phyloP scores from a whole-genome alignment of 148 eudicot species.

The Simmondsia chinensis region DNA sequence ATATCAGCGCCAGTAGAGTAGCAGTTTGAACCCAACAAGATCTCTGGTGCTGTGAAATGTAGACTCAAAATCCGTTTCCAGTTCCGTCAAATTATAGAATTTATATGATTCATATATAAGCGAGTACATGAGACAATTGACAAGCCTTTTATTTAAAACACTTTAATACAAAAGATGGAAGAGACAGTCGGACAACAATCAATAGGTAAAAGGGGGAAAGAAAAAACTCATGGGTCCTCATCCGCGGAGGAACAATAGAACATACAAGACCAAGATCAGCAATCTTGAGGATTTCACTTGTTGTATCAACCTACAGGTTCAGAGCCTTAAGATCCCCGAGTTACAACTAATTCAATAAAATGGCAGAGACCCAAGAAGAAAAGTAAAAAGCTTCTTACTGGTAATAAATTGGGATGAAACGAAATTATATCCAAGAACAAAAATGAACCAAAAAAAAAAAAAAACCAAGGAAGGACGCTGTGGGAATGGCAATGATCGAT shows the following conservation, averaged over 20 bases:
- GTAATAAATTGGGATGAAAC: too few relatives aligned
- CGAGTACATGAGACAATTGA: too few relatives aligned
- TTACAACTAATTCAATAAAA: not conserved
- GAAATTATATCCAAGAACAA: too few relatives aligned
- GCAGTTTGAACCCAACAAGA: conserved; percentile 65
- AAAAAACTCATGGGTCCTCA: conserved; percentile 85
- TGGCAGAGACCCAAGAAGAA: not conserved
- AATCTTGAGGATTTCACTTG: conserved; percentile 87
- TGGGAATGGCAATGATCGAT: conserved; percentile 95
- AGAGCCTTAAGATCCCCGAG: conserved; percentile 92
- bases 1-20: conserved; percentile 89
- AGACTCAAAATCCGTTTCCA: conserved; percentile 75
- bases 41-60: conserved; percentile 96
- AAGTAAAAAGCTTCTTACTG: too few relatives aligned
- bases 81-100: not conserved
- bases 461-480: conserved; percentile 75
- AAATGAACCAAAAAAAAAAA: not conserved
- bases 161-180: not conserved
- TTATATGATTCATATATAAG: not conserved
- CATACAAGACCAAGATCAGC: conserved; percentile 97
- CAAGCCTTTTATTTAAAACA: too few relatives aligned
- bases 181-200: not conserved
- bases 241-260: conserved; percentile 90
- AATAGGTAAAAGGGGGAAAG: not conserved
- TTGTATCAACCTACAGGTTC: conserved; percentile 83